phyloP scores from a whole-genome alignment of 1,284 basidiomycete genomes.

The Athelia psychrophila region DNA sequence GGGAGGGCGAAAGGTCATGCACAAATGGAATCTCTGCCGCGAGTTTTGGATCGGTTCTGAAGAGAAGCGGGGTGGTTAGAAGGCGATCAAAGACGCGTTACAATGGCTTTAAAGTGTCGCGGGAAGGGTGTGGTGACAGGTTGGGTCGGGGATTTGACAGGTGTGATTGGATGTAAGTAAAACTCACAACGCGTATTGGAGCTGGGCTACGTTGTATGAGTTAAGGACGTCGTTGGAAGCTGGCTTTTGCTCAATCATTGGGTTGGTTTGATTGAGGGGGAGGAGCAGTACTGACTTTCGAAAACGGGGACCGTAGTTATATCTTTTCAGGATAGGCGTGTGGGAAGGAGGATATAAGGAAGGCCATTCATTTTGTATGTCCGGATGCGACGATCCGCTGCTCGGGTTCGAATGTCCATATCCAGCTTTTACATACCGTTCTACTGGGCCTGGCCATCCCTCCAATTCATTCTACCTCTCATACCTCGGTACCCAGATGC shows the following conservation, averaged over 20 bases:
- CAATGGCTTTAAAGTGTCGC: not conserved
- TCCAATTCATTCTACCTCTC: too few species aligned
- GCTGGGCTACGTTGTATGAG: conserved; percentile 60
- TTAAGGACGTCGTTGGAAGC: conserved; percentile 41
- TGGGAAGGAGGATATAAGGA: conserved; percentile 9
- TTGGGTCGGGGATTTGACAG: conserved; percentile 21
- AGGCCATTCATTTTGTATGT: conserved; percentile 10
- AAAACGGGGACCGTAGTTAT: not conserved
- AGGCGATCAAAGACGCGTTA: conserved; percentile 12
- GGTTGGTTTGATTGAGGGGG: conserved; percentile 2
- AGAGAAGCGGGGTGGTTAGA: conserved; percentile 7
- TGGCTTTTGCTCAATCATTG: conserved; percentile 42
- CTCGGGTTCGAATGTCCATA: not conserved
- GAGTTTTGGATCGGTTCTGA: conserved; percentile 37
- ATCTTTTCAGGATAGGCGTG: conserved; percentile 10
- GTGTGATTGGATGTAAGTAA: not conserved
- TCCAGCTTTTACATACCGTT: not conserved
- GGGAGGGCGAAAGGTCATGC: conserved; percentile 44
- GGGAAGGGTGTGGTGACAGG: not conserved
- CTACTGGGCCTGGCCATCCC: too few species aligned
- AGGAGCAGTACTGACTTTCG: not conserved
- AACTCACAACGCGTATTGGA: conserved; percentile 53
- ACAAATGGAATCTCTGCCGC: conserved; percentile 28
- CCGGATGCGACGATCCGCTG: too few species aligned
- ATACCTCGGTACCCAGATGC: too few species aligned